phyloP scores from a whole-genome alignment of 345 rosid species.

The Xanthoceras sorbifolium region DNA sequence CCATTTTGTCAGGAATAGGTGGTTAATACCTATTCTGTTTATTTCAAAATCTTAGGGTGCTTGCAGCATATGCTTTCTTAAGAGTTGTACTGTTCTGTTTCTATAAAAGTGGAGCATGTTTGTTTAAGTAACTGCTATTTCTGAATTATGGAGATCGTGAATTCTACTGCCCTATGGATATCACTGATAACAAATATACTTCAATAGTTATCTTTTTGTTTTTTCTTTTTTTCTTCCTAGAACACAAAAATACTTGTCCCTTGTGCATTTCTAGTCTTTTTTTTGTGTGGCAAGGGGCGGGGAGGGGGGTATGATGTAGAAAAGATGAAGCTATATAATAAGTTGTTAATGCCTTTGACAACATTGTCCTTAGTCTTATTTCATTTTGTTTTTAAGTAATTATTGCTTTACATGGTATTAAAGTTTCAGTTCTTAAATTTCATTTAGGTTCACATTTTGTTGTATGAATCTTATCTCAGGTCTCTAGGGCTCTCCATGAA shows the following conservation, averaged over 20 bases:
- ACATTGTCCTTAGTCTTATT: background rate
- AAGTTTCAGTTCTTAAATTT: background rate
- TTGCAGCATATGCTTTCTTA: background rate
- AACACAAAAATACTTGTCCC: too few relatives aligned
- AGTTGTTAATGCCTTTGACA: background rate
- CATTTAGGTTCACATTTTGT: slow-evolving; percentile 5
- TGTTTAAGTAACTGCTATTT: background rate
- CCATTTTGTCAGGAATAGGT: background rate
- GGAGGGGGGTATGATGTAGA: too few relatives aligned
- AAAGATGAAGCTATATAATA: background rate
- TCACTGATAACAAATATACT: background rate
- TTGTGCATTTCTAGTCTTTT: too few relatives aligned
- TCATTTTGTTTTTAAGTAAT: background rate
- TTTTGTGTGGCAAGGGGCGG: too few relatives aligned
- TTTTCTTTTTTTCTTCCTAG: too few relatives aligned
- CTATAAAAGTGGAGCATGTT: background rate
- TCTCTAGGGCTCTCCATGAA: slow-evolving; percentile 56
- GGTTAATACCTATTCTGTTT: background rate
- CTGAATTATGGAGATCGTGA: background rate
- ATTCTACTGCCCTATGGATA: background rate
- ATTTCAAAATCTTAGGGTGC: background rate
- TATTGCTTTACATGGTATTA: background rate
- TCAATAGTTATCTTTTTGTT: background rate
- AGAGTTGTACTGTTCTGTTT: background rate
- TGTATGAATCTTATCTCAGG: slow-evolving; percentile 35